A percentile compares a stretch with the other conserved stretches of the same genome.
Conservation (phyloP, 2,329 filamentous ascomycete genomes). For the Pseudogymnoascus sp. region DNA sequence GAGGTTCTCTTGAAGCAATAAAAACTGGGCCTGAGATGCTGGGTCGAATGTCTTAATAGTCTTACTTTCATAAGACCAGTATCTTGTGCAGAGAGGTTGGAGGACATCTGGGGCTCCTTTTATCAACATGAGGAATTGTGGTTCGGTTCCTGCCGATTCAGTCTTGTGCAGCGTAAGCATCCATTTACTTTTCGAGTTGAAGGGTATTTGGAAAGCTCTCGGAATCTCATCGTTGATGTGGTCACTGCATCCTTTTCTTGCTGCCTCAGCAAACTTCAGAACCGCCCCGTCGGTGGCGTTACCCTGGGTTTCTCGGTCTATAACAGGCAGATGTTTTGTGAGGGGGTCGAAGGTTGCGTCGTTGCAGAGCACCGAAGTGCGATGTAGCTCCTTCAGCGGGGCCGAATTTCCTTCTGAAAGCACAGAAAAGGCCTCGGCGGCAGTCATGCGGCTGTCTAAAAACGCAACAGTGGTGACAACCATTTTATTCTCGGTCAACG, state of each 20-base stretch:
- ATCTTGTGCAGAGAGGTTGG: slow-evolving; percentile 21
- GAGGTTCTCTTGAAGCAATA: slow-evolving; percentile 33
- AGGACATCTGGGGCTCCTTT: slow-evolving; percentile 16
- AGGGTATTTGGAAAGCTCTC: slow-evolving; percentile 37
- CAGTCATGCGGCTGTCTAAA: slow-evolving; percentile 22
- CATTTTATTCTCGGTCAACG: slow-evolving; percentile 49
- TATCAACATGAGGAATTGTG: slow-evolving; percentile 11
- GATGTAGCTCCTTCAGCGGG: slow-evolving; percentile 13
- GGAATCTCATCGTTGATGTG: slow-evolving; percentile 18
- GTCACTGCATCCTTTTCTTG: slow-evolving; percentile 18
- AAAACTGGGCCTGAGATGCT: slow-evolving; percentile 29
- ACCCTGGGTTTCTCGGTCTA: slow-evolving; percentile 32
- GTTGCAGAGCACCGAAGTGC: slow-evolving; percentile 34
- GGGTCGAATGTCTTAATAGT: slow-evolving; percentile 31
- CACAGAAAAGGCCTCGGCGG: slow-evolving; percentile 28
- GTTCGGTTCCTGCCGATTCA: slow-evolving; percentile 11
- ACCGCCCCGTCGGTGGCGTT: slow-evolving; percentile 39
- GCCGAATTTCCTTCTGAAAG: neutral
- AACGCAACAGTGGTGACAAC: slow-evolving; percentile 31
- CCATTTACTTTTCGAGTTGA: slow-evolving; percentile 46
- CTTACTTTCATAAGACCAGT: slow-evolving; percentile 24
- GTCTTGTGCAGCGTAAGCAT: slow-evolving; percentile 34
- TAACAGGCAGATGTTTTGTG: slow-evolving; percentile 30
- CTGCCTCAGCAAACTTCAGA: slow-evolving; percentile 31
- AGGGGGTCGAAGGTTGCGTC: slow-evolving; percentile 37